Conservation (phyloP, 75 land plant genomes). For the Pseudotsuga menziesii region DNA sequence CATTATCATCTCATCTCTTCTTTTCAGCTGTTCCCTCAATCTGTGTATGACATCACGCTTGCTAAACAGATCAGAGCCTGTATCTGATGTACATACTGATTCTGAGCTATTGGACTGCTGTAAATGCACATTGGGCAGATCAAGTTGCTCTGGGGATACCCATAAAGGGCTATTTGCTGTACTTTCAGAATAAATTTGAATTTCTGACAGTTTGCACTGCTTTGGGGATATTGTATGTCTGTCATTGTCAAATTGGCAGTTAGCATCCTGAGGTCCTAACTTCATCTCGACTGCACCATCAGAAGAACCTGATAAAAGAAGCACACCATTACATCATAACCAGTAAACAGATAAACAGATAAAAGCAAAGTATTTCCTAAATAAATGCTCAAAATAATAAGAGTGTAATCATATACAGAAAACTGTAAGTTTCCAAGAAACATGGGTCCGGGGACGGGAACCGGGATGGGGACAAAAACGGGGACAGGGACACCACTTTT, state of each 20-base stretch:
- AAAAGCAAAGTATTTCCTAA: too few species aligned
- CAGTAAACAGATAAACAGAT: too few species aligned
- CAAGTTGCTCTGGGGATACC: slow-evolving; percentile 51
- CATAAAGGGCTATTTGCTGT: slow-evolving; percentile 44
- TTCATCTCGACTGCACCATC: slow-evolving; percentile 26
- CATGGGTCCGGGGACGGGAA: too few species aligned
- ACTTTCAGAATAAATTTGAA: neutral
- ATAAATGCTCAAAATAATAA: too few species aligned
- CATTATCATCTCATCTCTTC: slow-evolving; percentile 80
- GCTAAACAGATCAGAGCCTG: slow-evolving; percentile 65
- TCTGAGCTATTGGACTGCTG: slow-evolving; percentile 60
- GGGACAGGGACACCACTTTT: too few species aligned
- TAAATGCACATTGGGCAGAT: slow-evolving; percentile 40
- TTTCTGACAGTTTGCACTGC: neutral
- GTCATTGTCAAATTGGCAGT: slow-evolving; percentile 11
- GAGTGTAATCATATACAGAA: too few species aligned
- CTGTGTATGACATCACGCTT: slow-evolving; percentile 75
- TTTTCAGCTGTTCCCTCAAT: slow-evolving; percentile 71
- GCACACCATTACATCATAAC: too few species aligned
- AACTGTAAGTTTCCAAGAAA: too few species aligned
- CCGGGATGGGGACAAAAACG: too few species aligned
- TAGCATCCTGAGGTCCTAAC: slow-evolving; percentile 14
- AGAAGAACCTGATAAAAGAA: slow-evolving; percentile 17
- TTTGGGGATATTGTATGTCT: neutral
- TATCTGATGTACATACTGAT: slow-evolving; percentile 64